Evolutionary conservation across 345 rosid genomes (phyloP), one percentile per base, ranked within the genome.

Genomic region (Eutrema heterophyllum): DNA sequence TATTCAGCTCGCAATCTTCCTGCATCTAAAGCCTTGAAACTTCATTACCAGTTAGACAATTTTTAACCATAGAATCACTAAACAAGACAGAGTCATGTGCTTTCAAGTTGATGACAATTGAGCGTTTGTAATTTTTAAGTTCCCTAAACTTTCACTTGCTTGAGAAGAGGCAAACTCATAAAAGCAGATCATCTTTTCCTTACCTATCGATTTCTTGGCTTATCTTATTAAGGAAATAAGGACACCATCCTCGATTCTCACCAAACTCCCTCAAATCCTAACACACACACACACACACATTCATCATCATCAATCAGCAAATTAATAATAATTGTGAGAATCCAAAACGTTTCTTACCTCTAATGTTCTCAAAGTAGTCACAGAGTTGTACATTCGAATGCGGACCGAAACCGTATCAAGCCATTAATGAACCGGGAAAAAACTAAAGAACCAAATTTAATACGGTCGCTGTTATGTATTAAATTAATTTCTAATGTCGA

Each of bases 21-120:
- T 41, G 86, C 98, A 84, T 93, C 98, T 48, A 92, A 87, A 83
- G 92, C 88, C 91, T 89, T 91, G 86, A 89, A 91, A 93, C 98
- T 91, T 91, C 92, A 97, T 90, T 89, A 85, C 97, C n/a, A 50
- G 30, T 0, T 9, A 36, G 68, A 35, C 29, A 46, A 18, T 18
- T 18, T 18, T 18, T 18, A 18, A 18, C 55, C 41, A 35, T 5
- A 32, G 32, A 13, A 60, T 44, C 9, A 65, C 40, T 43, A 54
- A 53, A 64, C 50, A 57, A 36, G 27, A 72, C n/a, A 71, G 2
- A 36, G 35, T 35, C 35, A 57, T 36, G 49, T 64, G 27, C 32
- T 4, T 52, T 36, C 29, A 58, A 45, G 67, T 36, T 56, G 44
- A 43, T 10, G 30, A 29, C 3, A 29, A 27, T n/a, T n/a, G 30